Evolutionary conservation across 371 early-diverging fungal species (phyloP), one percentile per base, ranked within the genome.

Genomic region (Apophysomyces elegans): DNA sequence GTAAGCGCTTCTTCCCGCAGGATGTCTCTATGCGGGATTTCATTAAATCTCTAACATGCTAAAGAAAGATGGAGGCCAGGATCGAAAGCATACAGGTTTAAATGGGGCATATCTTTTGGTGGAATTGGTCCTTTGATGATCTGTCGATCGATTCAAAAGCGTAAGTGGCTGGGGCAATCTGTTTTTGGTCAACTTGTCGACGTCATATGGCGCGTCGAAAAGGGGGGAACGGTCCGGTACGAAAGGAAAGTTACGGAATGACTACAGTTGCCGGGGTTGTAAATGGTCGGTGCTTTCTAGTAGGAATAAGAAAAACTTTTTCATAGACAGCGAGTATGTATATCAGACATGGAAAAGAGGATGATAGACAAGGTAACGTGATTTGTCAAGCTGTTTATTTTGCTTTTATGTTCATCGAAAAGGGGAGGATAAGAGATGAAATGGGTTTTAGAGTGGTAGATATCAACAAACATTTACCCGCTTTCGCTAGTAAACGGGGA

Each of bases 191-290:
- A 26, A 26, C 1, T 26, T 26, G 32, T 26, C 32, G 32, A 26
- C 32, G 32, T 26, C 32, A 26, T 26, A 26, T 0, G 2, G 32
- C 32, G 3, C 32, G 32, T 26, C 32, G 32, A 26, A 26, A 26
- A 26, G 32, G 32, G 32, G 32, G 32, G 32, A 45, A 45, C 13
- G 16, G 46, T 13, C 46, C 46, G 46, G 46, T 45, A 45, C 13
- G 12, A 13, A 50, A 50, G 54, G 54, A 50, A 50, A 50, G 21
- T 50, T 50, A 50, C 54, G 54, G 54, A 26, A 50, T 21, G 54
- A 18, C 9, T 50, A 21, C 21, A 8, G 21, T 50, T 21, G 54
- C 54, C 18, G 54, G 54, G 54, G 54, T 50, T 50, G 21, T 18
- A 50, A 50, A 21, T 21, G 54, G 54, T 50, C 54, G 54, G 54